A percentile compares a stretch with the other conserved stretches of the same genome.
These are phyloP conservation scores for Sisymbrium irio DNA, from an alignment of 345 rosid genomes.

Conservation along the genomic window DNA sequence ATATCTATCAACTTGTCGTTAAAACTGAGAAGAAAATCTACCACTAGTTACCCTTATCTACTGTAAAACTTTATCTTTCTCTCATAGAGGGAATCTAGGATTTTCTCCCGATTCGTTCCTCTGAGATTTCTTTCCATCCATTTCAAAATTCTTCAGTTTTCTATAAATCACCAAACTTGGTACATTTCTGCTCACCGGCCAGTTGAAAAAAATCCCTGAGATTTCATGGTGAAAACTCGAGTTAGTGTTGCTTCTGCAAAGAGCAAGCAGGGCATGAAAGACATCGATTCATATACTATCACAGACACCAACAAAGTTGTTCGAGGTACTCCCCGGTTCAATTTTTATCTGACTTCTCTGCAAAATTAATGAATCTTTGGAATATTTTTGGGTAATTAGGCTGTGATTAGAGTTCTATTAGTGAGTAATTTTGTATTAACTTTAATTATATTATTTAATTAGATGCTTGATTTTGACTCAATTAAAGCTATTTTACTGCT, in stretches of 20 bases:
- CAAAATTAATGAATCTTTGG: background rate
- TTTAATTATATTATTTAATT: background rate
- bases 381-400: too few relatives aligned
- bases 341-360: too few relatives aligned
- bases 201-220: too few relatives aligned
- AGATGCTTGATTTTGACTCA: background rate
- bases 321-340: slow-evolving; percentile 38
- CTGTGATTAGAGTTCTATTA: background rate
- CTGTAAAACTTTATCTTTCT: slow-evolving; percentile 2
- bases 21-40: background rate
- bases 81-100: slow-evolving; percentile 35
- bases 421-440: background rate
- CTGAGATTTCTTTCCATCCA: background rate
- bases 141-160: slow-evolving; percentile 1
- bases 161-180: background rate
- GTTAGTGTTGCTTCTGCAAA: slow-evolving; percentile 25
- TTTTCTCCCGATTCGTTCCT: slow-evolving; percentile 9
- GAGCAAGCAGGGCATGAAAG: too few relatives aligned
- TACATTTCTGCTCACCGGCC: background rate
- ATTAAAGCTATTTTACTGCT: background rate
- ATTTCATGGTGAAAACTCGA: slow-evolving; percentile 78
- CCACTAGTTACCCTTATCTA: background rate
- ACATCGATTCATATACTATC: too few relatives aligned
- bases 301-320: slow-evolving; percentile 41
- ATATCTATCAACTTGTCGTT: too few relatives aligned